Base-by-base conservation (phyloP, 1,139 yeast genomes). In the Taphrina sp. region DNA sequence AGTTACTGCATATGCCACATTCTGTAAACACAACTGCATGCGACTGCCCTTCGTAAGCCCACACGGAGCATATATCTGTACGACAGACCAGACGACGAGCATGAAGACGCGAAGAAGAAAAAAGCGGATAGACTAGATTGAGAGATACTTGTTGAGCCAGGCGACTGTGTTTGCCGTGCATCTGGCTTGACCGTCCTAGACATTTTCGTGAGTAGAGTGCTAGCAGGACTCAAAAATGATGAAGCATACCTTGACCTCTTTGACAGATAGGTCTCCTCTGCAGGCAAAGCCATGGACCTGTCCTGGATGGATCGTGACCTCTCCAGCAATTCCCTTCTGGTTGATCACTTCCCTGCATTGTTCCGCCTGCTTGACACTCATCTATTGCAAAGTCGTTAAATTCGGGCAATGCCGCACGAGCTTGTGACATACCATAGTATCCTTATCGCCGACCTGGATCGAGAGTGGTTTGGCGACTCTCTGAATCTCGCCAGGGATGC, bases 251-350 rank as follows among this genome's bases (percentile, higher is more conserved):
- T 45, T 45, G 52, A 45, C 35, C 16, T 35, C 52, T 16, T 22
- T 17, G 14, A 33, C 19, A 20, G 34, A 12, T 23, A 47, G n/a
- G 45, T 47, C 44, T 8, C 52, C 56, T 16, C 56, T 31, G 19
- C 42, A 37, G 8, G 56, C 56, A 23, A 52, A 53, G 8, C 61
- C 61, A 33, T 59, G 61, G 7, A 26, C 45, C 42, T 52, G 51
- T 38, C 57, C 60, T 7, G 56, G 52, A 39, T 57, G 58, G 28
- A 55, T 23, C 16, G 22, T 36, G 28, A 43, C 26, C 37, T 58
- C 58, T 41, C 35, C 45, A 17, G 44, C 47, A 5, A 52, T 53
- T 5, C 44, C 45, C 23, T 29, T 46, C 45, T 47, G 34, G n/a
- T 19, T 33, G 16, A 46, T 39, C 12, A 41, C 16, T 10, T 24